phyloP scores from a whole-genome alignment of 2,329 filamentous ascomycete species.

The Pseudocercospora eumusae region DNA sequence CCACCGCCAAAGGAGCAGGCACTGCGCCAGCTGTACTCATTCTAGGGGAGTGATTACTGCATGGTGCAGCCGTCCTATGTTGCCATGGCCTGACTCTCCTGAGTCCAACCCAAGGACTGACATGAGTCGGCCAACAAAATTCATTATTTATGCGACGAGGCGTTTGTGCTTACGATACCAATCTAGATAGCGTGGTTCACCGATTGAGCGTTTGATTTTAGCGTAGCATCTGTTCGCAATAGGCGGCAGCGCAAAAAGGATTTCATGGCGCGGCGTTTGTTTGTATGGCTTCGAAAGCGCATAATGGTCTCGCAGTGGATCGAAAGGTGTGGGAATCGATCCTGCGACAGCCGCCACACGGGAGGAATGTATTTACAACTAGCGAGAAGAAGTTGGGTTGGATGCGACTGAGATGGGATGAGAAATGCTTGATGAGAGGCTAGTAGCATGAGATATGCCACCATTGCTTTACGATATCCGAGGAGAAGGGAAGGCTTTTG shows the following conservation, averaged over 20 bases:
- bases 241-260: slow-evolving; percentile 38
- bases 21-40: slow-evolving; percentile 47
- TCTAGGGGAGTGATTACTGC: slow-evolving; percentile 36
- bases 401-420: slow-evolving; percentile 6
- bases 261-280: slow-evolving; percentile 27
- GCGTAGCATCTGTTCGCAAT: slow-evolving; percentile 42
- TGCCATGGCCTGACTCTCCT: background rate
- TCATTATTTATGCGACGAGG: slow-evolving; percentile 14
- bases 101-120: background rate
- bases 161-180: slow-evolving; percentile 30
- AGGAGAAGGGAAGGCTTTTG: slow-evolving; percentile 12
- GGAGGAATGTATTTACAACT: slow-evolving; percentile 2
- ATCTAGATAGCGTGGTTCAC: slow-evolving; percentile 32
- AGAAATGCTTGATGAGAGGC: slow-evolving; percentile 9
- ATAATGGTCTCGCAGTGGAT: slow-evolving; percentile 2
- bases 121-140: background rate
- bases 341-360: background rate
- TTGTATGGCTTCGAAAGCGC: slow-evolving; percentile 9
- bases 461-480: slow-evolving; percentile 9
- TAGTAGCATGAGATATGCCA: slow-evolving; percentile 5
- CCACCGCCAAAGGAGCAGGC: slow-evolving; percentile 47
- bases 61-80: slow-evolving; percentile 20
- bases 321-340: background rate
- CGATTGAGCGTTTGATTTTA: slow-evolving; percentile 35
- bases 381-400: slow-evolving; percentile 7